Base-by-base conservation (phyloP, 2,329 filamentous ascomycete species). In the Colletotrichum sp. region DNA sequence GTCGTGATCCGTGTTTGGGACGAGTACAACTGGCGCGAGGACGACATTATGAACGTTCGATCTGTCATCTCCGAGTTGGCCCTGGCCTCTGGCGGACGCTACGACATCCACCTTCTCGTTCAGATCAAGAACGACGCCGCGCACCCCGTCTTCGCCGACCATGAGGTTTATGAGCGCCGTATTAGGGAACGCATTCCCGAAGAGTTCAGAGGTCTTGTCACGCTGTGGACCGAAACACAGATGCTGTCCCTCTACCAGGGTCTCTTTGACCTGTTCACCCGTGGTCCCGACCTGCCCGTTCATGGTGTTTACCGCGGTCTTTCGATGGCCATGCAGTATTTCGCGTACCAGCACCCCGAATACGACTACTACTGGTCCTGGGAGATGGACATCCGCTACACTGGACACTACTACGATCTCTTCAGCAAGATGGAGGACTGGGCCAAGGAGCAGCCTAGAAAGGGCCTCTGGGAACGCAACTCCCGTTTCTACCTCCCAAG, bases 361-460 rank as follows among this genome's bases (percentile, higher is more conserved):
- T 98, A 96, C 81, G 95, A 98, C 64, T 95, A 93, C 85, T 95
- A 96, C 84, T 98, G 96, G 96, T 95, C 98, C 79, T 98, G 96
- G 95, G 96, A 98, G 84, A 96, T 98, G 93, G 96, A 98, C 81
- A 92, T 96, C 60, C 93, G 95, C 34, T 98, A 98, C 84, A 97
- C 94, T 1, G 95, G 96, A 44, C 95, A 98, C 84, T 96, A 95
- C 86, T 96, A 94, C 79, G 92, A 95, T 77, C 84, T 95, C 24
- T 90, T 96, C 81, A 90, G 92, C 79, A 93, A 93, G 81, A 86
- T 95, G 48, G 90, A 92, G 80, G 86, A 87, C 60, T 97, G 94
- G 93, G 90, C 94, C 18, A 91, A 89, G 78, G 85, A 90, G 63
- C 95, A 97, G 84, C 95, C 95, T 2, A 89, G 95, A 15, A 96